phyloP scores from a whole-genome alignment of 139 green algal species.

The Closterium sp. region DNA sequence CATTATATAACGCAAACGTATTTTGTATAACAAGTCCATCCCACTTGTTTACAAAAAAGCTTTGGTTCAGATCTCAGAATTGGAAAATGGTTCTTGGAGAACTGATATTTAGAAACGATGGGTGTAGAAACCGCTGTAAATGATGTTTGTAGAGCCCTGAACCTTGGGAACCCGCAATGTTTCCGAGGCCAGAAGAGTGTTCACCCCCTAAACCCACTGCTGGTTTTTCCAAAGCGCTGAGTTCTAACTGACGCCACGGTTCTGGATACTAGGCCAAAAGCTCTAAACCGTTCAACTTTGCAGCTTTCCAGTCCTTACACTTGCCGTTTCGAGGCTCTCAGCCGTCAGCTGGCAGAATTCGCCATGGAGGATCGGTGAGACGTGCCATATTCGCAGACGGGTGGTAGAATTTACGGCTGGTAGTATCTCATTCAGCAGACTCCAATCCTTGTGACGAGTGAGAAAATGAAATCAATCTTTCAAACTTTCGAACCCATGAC shows the following conservation, averaged over 20 bases:
- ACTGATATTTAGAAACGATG: no score
- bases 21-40: no score
- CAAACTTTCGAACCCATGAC: no score
- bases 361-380: neutral
- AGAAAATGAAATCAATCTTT: neutral
- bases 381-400: neutral
- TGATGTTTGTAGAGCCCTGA: no score
- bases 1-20: no score
- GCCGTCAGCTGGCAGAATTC: neutral
- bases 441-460: neutral
- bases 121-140: no score
- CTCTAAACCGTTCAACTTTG: neutral
- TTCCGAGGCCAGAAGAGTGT: no score
- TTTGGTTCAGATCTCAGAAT: no score
- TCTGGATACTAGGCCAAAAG: neutral
- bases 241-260: neutral
- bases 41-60: no score
- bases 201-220: neutral
- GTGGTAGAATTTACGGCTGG: neutral
- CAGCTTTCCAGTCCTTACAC: neutral
- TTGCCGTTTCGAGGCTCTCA: neutral
- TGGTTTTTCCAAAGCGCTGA: neutral
- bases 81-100: no score
- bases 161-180: no score
- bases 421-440: neutral